Conservation (phyloP, 805 yeast species). For the Candida insectorum region DNA sequence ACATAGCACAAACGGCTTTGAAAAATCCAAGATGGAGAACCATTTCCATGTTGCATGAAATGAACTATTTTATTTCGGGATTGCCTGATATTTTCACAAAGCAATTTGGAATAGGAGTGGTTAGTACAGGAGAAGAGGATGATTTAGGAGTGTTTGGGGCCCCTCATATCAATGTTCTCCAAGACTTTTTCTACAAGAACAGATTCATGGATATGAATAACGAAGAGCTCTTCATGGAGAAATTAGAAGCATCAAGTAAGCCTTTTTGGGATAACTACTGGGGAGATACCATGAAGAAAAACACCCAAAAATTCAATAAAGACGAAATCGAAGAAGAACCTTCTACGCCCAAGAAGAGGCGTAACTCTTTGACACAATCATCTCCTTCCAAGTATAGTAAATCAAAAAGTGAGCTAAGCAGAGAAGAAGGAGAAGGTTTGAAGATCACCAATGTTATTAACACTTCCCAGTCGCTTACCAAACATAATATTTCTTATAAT, state of each 20-base stretch:
- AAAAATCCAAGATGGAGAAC: slow-evolving; percentile 56
- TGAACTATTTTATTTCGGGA: slow-evolving; percentile 52
- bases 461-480: slow-evolving; percentile 14
- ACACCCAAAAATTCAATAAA: slow-evolving; percentile 33
- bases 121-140: slow-evolving; percentile 14
- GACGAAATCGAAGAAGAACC: slow-evolving; percentile 18
- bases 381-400: background rate
- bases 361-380: slow-evolving; percentile 8
- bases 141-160: slow-evolving; percentile 52
- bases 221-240: slow-evolving; percentile 22
- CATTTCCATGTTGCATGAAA: slow-evolving; percentile 58
- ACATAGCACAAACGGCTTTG: slow-evolving; percentile 47
- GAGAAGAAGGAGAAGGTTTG: slow-evolving; percentile 19
- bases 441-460: slow-evolving; percentile 20
- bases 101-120: slow-evolving; percentile 43
- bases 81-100: slow-evolving; percentile 40
- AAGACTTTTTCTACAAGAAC: slow-evolving; percentile 51
- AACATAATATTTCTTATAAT: slow-evolving; percentile 14
- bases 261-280: slow-evolving; percentile 56
- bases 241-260: slow-evolving; percentile 30
- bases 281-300: slow-evolving; percentile 37
- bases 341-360: slow-evolving; percentile 8
- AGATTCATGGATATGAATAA: slow-evolving; percentile 38
- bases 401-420: slow-evolving; percentile 8
- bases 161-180: slow-evolving; percentile 52